These are phyloP conservation scores for Solanum microdontum DNA, from an alignment of 257 asterid genomes.

Conservation along the genomic window DNA sequence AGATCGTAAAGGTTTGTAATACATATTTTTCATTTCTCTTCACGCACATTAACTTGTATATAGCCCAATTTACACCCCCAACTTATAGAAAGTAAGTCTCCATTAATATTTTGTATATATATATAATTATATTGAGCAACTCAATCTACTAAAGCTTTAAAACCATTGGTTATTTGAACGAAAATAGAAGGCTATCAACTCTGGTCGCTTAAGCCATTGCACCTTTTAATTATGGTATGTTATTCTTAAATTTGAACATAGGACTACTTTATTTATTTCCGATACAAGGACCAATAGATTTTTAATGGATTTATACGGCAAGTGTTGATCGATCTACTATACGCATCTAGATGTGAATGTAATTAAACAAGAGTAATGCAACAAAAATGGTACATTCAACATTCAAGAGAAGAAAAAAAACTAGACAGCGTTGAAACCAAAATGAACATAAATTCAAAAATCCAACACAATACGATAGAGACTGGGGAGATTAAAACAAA, in stretches of 20 bases:
- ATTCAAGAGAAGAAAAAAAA: neutral
- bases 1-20: neutral
- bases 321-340: neutral
- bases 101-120: neutral
- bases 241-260: too few species aligned
- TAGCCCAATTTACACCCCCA: neutral
- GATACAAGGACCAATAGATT: neutral
- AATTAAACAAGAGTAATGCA: neutral
- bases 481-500: neutral
- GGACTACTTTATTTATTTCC: neutral
- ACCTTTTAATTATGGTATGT: too few species aligned
- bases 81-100: neutral
- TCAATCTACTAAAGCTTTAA: neutral
- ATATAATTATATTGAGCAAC: rapidly evolving
- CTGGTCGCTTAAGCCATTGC: too few species aligned
- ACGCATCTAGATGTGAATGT: neutral
- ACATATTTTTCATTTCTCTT: neutral
- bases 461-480: neutral
- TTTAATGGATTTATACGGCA: too few species aligned
- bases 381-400: neutral
- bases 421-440: neutral
- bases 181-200: neutral
- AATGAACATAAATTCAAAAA: neutral
- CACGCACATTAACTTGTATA: neutral
- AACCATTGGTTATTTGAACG: too few species aligned